Conservation (phyloP, 1,284 basidiomycete species). For the Heterobasidion parviporum region DNA sequence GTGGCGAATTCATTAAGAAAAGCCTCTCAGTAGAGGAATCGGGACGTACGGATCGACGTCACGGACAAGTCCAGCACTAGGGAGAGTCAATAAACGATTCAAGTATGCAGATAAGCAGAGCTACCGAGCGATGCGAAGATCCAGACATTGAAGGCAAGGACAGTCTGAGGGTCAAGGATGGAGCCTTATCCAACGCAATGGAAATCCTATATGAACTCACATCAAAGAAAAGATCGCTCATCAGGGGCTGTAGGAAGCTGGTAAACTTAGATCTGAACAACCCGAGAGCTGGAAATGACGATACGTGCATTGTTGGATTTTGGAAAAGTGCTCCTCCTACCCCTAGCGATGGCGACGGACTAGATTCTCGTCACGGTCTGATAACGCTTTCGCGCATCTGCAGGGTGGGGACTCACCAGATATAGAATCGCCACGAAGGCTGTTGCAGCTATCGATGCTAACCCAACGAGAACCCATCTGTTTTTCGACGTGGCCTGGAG, state of each 20-base stretch:
- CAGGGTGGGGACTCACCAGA: conserved; percentile 23
- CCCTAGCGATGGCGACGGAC: neutral
- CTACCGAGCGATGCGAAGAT: conserved; percentile 30
- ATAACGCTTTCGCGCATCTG: too few relatives aligned
- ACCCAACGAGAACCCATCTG: conserved; percentile 25
- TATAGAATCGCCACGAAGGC: conserved; percentile 27
- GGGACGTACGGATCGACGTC: conserved; percentile 29
- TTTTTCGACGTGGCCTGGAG: conserved; percentile 31
- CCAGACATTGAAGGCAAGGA: conserved; percentile 34
- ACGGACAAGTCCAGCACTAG: conserved; percentile 32
- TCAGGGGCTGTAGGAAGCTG: conserved; percentile 21
- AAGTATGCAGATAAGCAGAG: neutral
- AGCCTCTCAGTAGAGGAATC: too few relatives aligned
- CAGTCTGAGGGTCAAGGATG: conserved; percentile 19
- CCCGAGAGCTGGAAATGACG: too few relatives aligned
- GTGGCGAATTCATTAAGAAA: neutral
- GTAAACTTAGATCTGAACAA: neutral
- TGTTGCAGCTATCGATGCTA: conserved; percentile 17
- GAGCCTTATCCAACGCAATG: neutral
- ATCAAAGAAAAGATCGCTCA: conserved; percentile 22
- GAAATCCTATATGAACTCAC: conserved; percentile 12
- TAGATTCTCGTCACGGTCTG: too few relatives aligned
- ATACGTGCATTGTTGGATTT: conserved; percentile 15
- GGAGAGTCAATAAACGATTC: neutral
- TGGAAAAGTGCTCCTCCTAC: neutral